Evolutionary conservation across 2,329 filamentous ascomycete species (phyloP).

Genomic region (Aspergillus ibericus): DNA sequence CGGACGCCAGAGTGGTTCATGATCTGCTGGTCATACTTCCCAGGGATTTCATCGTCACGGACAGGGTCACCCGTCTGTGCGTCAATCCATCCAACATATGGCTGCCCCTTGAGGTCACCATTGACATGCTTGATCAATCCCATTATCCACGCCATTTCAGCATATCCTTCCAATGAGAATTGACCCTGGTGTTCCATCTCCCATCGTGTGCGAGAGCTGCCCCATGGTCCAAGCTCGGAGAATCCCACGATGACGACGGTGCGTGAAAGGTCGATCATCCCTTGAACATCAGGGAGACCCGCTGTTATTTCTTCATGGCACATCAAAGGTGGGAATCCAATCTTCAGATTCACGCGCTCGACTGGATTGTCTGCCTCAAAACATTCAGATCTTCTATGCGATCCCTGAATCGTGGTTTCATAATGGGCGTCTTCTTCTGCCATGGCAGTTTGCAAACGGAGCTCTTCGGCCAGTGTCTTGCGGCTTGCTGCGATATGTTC

Average conservation of each 20-base stretch:
- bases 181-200: constrained; percentile 97
- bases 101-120: constrained; percentile 87
- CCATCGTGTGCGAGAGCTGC: constrained; percentile 96
- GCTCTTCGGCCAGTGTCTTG: constrained; percentile 16
- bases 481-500: constrained; percentile 22
- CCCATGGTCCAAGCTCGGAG: constrained; percentile 68
- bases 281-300: constrained; percentile 20
- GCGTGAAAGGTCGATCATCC: constrained; percentile 41
- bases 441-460: constrained; percentile 24
- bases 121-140: constrained; percentile 98
- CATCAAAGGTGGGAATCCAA: constrained; percentile 10
- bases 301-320: constrained; percentile 1
- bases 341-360: constrained; percentile 10
- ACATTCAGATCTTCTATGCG: background rate
- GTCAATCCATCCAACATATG: constrained; percentile 76
- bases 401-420: background rate
- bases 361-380: background rate
- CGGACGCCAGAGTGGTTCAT: constrained; percentile 92
- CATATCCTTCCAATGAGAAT: constrained; percentile 94
- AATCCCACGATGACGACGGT: constrained; percentile 44
- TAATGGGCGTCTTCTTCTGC: constrained; percentile 21
- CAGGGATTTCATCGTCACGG: constrained; percentile 15
- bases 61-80: constrained; percentile 10
- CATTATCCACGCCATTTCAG: constrained; percentile 99
- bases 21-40: constrained; percentile 49